Base-by-base conservation (phyloP, 306 rosid species). In the Quercus glauca region DNA sequence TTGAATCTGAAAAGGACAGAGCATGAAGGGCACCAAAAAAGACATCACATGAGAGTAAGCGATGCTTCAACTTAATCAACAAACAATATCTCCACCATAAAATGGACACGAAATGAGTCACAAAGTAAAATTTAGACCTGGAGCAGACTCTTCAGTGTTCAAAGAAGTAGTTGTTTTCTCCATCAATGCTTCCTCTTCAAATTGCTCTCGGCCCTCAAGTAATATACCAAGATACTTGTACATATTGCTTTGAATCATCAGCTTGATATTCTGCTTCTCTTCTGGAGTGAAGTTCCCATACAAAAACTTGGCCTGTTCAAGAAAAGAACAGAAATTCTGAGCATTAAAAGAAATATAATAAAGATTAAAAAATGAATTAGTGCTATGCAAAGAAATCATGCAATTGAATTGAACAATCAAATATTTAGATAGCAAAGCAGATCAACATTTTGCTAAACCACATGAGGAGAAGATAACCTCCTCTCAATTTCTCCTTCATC, bases 191-290 rank as follows among this genome's bases (percentile, higher is more conserved):
- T 91, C 98, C 84, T 93, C 98, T 91, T 93, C 97, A 77, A 93
- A 93, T 37, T 86, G 94, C 86, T 93, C 98, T 78, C 93, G 91
- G 76, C 97, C 97, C 82, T 93, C 98, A 69, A 93, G 98, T 55
- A 93, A 83, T 80, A 90, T 84, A 73, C 98, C 87, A 41, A 93
- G 92, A 85, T 93, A 93, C 89, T 88, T 93, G 83, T 91, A 93
- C 90, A 93, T 84, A 74, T 92, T 93, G 91, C 98, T 93, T 83
- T 93, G 98, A 77, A 93, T 93, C 97, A 91, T 90, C 75, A 90
- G 89, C 85, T 91, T 91, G 80, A 93, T 87, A 84, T 90, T 60
- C 84, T 90, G 97, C 79, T 87, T 55, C 86, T 93, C 98, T 79
- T 91, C 98, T 11, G 88, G 18, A 85, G 85, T 77, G 85, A 93